Evolutionary conservation across 768 basidiomycete genomes (phyloP).

Genomic region (Aureoboletus auriporus): DNA sequence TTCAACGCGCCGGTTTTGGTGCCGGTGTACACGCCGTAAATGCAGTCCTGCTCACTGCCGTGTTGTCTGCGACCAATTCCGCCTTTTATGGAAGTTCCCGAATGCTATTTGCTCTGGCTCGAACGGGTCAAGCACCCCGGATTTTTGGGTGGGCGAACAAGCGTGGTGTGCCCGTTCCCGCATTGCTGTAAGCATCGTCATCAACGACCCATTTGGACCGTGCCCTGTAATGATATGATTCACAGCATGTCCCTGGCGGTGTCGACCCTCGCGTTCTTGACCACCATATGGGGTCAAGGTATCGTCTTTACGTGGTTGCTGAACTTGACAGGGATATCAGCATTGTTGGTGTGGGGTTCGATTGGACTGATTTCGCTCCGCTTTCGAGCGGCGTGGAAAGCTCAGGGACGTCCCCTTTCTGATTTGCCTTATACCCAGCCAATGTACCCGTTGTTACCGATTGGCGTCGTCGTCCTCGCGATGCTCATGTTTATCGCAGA

Average conservation of each 20-base stretch:
- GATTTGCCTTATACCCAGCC: constrained; percentile 61
- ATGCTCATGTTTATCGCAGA: constrained; percentile 52
- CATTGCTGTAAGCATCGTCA: constrained; percentile 40
- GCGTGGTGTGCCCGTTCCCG: constrained; percentile 59
- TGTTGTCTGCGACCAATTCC: constrained; percentile 60
- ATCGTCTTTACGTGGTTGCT: constrained; percentile 57
- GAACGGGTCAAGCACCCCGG: constrained; percentile 59
- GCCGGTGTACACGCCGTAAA: constrained; percentile 62
- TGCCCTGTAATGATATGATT: too few relatives aligned
- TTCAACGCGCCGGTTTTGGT: constrained; percentile 59
- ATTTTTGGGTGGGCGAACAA: constrained; percentile 63
- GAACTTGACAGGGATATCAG: constrained; percentile 62
- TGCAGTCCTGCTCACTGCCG: constrained; percentile 62
- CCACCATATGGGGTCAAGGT: constrained; percentile 56
- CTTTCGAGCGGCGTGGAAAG: constrained; percentile 58
- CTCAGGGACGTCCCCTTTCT: constrained; percentile 44
- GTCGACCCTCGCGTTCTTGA: constrained; percentile 49
- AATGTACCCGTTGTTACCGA: constrained; percentile 48
- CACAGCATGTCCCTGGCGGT: constrained; percentile 45
- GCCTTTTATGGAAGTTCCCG: constrained; percentile 66
- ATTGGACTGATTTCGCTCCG: constrained; percentile 54
- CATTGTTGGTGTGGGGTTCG: constrained; percentile 63
- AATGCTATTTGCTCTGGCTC: constrained; percentile 58
- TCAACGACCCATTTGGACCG: too few relatives aligned
- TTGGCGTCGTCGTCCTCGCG: constrained; percentile 46